These are phyloP conservation scores for Pichia membranifaciens DNA, from an alignment of 805 yeast genomes.

Conservation along the genomic window DNA sequence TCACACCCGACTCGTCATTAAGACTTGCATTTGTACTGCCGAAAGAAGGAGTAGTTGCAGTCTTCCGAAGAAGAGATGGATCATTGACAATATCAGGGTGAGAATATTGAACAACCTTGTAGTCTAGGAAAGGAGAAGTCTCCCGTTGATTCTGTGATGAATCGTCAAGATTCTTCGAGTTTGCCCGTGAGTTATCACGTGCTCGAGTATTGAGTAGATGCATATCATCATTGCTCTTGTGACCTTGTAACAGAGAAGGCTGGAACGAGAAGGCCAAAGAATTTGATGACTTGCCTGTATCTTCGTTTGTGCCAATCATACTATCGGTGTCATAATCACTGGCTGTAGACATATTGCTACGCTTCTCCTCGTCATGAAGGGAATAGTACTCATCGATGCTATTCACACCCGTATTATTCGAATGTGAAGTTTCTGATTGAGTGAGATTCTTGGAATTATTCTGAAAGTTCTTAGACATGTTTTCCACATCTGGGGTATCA, in stretches of 20 bases:
- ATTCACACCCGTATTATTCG: not conserved
- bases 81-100: conserved; percentile 5
- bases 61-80: conserved; percentile 5
- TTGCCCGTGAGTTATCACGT: not conserved
- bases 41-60: conserved; percentile 5
- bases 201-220: not conserved
- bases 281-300: not conserved
- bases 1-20: conserved; percentile 3
- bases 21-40: conserved; percentile 11
- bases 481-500: not conserved
- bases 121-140: not conserved
- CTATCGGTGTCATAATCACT: not conserved
- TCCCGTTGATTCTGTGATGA: no score
- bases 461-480: not conserved
- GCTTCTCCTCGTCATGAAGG: not conserved
- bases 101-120: not conserved
- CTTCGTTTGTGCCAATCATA: not conserved
- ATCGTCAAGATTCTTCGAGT: not conserved
- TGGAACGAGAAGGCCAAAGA: conserved; percentile 10
- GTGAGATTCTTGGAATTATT: not conserved
- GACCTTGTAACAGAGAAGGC: conserved; percentile 8
- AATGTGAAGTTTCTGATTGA: not conserved
- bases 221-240: not conserved
- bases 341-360: not conserved
- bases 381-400: not conserved